These are phyloP conservation scores for Hypoxylon lenormandii DNA, from an alignment of 495 filamentous ascomycete genomes.

Conservation along the genomic window DNA sequence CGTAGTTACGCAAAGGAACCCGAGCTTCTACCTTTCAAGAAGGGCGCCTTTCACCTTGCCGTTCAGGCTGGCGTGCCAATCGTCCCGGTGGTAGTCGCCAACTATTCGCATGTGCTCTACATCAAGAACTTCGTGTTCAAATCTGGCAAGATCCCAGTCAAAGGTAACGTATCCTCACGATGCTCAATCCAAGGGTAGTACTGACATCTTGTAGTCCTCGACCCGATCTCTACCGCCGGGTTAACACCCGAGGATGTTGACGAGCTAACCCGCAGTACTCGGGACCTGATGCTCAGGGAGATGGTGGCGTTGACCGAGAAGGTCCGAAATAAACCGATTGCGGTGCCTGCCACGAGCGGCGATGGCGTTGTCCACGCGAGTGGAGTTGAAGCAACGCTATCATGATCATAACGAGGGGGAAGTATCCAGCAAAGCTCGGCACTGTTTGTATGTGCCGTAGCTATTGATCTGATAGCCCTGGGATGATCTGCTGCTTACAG, in stretches of 20 bases:
- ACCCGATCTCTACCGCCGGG: constrained; percentile 84
- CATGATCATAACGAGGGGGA: constrained; percentile 40
- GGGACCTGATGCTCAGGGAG: constrained; percentile 83
- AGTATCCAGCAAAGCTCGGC: not conserved
- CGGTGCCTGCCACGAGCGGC: constrained; percentile 44
- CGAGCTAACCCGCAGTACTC: constrained; percentile 73
- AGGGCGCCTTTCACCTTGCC: constrained; percentile 96
- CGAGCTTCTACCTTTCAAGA: constrained; percentile 90
- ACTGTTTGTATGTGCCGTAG: not conserved
- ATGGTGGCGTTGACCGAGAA: constrained; percentile 71
- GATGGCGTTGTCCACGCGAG: constrained; percentile 53
- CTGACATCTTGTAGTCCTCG: constrained; percentile 69
- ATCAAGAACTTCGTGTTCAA: constrained; percentile 76
- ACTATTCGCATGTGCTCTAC: constrained; percentile 86
- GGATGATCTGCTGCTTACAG: constrained; percentile 3
- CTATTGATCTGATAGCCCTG: not conserved
- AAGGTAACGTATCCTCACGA: constrained; percentile 64
- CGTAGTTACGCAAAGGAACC: constrained; percentile 86
- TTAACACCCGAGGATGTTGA: constrained; percentile 86
- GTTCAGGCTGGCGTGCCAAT: constrained; percentile 93
- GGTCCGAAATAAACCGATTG: constrained; percentile 51
- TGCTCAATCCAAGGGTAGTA: not conserved
- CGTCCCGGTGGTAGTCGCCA: constrained; percentile 85
- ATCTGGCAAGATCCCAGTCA: constrained; percentile 80
- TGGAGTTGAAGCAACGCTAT: constrained; percentile 50